Evolutionary conservation across 2,329 filamentous ascomycete genomes (phyloP).

Genomic region (Botrytis porri): DNA sequence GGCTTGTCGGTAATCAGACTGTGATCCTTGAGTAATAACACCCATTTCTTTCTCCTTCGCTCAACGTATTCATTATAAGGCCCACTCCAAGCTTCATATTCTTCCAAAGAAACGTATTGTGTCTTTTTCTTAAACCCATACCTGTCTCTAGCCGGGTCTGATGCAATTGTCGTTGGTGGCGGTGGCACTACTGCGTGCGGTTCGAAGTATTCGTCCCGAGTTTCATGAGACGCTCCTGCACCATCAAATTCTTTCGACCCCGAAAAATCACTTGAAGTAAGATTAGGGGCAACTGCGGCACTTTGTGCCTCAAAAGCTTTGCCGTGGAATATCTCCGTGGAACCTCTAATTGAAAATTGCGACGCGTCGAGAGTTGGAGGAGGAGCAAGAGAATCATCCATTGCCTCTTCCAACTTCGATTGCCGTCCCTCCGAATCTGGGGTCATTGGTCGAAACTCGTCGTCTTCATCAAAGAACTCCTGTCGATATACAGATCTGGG

Average conservation of each 20-base stretch:
- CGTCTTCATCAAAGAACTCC: constrained; percentile 10
- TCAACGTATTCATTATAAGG: constrained; percentile 73
- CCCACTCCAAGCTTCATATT: constrained; percentile 80
- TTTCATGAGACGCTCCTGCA: constrained; percentile 20
- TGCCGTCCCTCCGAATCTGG: constrained; percentile 28
- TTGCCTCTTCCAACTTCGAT: constrained; percentile 29
- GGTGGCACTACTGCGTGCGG: constrained; percentile 21
- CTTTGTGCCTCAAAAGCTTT: constrained; percentile 41
- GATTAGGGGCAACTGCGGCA: constrained; percentile 40
- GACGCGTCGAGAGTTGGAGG: constrained; percentile 10
- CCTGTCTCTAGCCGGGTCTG: constrained; percentile 58
- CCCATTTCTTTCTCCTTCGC: constrained; percentile 79
- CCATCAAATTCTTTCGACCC: constrained; percentile 16
- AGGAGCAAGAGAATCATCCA: constrained; percentile 28
- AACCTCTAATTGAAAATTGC: constrained; percentile 39
- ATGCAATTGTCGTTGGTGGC: constrained; percentile 23
- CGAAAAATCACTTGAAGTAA: neutral
- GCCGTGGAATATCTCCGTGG: constrained; percentile 41
- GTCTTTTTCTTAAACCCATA: constrained; percentile 92
- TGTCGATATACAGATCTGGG: neutral
- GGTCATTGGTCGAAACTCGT: constrained; percentile 25
- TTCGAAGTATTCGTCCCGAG: constrained; percentile 22
- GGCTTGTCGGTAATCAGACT: constrained; percentile 70
- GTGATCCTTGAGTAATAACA: constrained; percentile 70
- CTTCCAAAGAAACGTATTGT: constrained; percentile 69